phyloP scores from a whole-genome alignment of 202 grass and related monocot species.

The Musa balbisiana region DNA sequence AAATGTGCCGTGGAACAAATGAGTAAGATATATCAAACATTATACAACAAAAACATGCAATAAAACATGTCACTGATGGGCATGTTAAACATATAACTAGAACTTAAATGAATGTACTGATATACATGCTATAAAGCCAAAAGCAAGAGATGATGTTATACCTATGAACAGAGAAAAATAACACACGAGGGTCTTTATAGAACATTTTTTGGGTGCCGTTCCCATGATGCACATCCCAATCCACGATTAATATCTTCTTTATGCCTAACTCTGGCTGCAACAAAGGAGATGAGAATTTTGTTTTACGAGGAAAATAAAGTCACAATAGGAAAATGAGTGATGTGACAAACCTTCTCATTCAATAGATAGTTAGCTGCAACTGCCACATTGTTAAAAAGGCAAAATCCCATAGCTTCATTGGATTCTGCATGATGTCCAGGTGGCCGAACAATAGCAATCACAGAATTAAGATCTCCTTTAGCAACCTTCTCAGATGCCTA shows the following conservation, averaged over 20 bases:
- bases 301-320: neutral
- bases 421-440: slow-evolving; percentile 91
- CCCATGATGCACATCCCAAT: slow-evolving; percentile 98
- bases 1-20: neutral
- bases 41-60: neutral
- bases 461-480: slow-evolving; percentile 66
- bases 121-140: neutral
- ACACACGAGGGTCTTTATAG: slow-evolving; percentile 69
- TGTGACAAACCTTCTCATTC: slow-evolving; percentile 57
- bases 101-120: neutral
- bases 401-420: slow-evolving; percentile 87
- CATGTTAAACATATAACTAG: neutral
- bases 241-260: slow-evolving; percentile 89
- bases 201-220: slow-evolving; percentile 94
- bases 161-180: slow-evolving; percentile 99
- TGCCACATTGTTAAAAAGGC: slow-evolving; percentile 95
- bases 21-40: neutral
- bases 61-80: neutral
- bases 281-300: neutral
- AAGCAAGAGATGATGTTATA: slow-evolving; percentile 19
- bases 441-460: slow-evolving; percentile 86
- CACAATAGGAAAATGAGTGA: neutral
- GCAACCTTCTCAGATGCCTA: slow-evolving; percentile 90
- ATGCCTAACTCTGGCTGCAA: slow-evolving; percentile 87
- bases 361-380: slow-evolving; percentile 80